phyloP scores from a whole-genome alignment of 305 asterid species.

The Galium porrigens region DNA sequence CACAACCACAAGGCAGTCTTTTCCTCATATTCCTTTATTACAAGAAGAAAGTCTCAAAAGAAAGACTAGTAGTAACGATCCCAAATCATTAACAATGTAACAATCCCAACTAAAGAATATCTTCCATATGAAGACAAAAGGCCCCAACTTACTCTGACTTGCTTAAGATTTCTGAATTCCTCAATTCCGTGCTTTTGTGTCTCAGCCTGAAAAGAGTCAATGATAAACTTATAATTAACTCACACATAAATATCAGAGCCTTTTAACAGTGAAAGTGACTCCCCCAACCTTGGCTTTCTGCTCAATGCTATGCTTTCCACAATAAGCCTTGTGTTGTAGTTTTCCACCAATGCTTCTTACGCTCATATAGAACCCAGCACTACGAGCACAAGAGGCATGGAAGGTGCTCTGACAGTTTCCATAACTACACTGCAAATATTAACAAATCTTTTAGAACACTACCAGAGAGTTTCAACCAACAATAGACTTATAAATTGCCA shows the following conservation, averaged over 20 bases:
- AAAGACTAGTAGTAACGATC: background rate
- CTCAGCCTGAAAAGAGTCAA: slow-evolving; percentile 43
- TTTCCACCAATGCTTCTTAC: slow-evolving; percentile 64
- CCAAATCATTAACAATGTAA: background rate
- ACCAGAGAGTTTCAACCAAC: slow-evolving; percentile 5
- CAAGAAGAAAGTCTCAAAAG: background rate
- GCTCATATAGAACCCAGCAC: slow-evolving; percentile 81
- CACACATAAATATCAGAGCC: slow-evolving; percentile 10
- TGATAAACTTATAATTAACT: slow-evolving; percentile 14
- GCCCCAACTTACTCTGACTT: slow-evolving; percentile 62
- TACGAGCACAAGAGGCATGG: slow-evolving; percentile 95
- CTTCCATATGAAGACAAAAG: background rate
- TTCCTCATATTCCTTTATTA: background rate
- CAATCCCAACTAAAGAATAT: background rate
- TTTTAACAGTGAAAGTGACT: slow-evolving; percentile 8
- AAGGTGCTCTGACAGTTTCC: slow-evolving; percentile 89
- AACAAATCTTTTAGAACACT: slow-evolving; percentile 7
- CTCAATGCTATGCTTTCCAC: slow-evolving; percentile 81
- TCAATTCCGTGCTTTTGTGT: slow-evolving; percentile 61
- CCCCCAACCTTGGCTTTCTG: slow-evolving; percentile 69
- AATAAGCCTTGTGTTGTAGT: slow-evolving; percentile 86
- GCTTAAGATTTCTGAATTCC: slow-evolving; percentile 79
- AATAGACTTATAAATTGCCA: slow-evolving; percentile 8
- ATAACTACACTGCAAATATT: slow-evolving; percentile 62
- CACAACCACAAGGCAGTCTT: background rate